phyloP scores from a whole-genome alignment of 2,329 filamentous ascomycete genomes.

The Fusarium coicis region DNA sequence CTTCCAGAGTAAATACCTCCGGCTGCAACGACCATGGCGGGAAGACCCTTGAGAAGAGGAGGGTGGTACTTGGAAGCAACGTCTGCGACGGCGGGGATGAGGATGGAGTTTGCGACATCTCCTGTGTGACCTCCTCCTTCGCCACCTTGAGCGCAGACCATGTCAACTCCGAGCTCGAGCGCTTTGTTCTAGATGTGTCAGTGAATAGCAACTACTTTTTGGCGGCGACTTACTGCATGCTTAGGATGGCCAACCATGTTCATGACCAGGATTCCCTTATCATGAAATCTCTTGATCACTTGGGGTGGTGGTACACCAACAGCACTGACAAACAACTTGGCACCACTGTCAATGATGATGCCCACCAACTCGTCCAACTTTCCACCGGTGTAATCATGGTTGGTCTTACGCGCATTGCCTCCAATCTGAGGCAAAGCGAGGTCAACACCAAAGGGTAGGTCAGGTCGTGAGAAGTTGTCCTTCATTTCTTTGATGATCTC shows the following conservation, averaged over 20 bases:
- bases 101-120: constrained; percentile 84
- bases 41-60: constrained; percentile 72
- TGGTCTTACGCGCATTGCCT: constrained; percentile 84
- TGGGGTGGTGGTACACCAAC: constrained; percentile 84
- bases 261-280: constrained; percentile 86
- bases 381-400: constrained; percentile 94
- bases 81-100: constrained; percentile 89
- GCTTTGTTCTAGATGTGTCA: constrained; percentile 68
- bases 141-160: constrained; percentile 91
- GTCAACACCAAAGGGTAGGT: constrained; percentile 89
- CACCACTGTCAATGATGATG: constrained; percentile 86
- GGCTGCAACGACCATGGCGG: constrained; percentile 86
- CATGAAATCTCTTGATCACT: constrained; percentile 81
- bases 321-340: constrained; percentile 85
- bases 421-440: constrained; percentile 92
- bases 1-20: constrained; percentile 88
- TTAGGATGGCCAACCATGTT: constrained; percentile 97
- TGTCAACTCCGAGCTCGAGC: constrained; percentile 85
- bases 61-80: constrained; percentile 79
- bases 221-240: constrained; percentile 70
- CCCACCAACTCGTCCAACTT: constrained; percentile 89
- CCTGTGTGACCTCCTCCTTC: constrained; percentile 96
- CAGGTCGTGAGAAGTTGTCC: constrained; percentile 70
- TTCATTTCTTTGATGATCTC: constrained; percentile 90
- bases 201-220: background rate